phyloP scores from a whole-genome alignment of 495 filamentous ascomycete genomes.

The Extremus antarcticus region DNA sequence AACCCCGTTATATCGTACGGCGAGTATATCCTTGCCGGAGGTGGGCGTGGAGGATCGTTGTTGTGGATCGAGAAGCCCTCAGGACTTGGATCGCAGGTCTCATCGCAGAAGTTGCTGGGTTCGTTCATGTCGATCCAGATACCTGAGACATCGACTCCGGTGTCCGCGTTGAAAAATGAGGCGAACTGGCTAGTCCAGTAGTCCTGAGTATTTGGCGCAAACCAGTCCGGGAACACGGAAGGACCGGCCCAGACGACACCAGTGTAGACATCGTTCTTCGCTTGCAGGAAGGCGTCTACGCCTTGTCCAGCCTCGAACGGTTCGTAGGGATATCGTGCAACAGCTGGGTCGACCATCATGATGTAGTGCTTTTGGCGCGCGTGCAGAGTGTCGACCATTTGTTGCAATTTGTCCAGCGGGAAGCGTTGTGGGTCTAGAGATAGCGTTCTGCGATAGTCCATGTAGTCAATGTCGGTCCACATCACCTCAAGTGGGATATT shows the following conservation, averaged over 20 bases:
- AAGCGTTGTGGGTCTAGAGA: conserved; percentile 67
- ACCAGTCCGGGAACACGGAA: conserved; percentile 48
- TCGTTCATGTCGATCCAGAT: conserved; percentile 59
- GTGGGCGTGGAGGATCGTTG: conserved; percentile 54
- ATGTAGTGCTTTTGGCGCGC: conserved; percentile 58
- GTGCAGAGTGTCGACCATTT: conserved; percentile 62
- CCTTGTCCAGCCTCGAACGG: not conserved
- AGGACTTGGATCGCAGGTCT: not conserved
- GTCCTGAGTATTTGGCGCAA: conserved; percentile 53
- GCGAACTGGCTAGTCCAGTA: conserved; percentile 64
- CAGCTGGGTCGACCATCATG: conserved; percentile 79
- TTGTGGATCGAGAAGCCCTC: conserved; percentile 33
- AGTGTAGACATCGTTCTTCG: conserved; percentile 54
- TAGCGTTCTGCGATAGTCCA: conserved; percentile 48
- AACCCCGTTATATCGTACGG: conserved; percentile 50
- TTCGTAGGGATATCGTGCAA: conserved; percentile 42
- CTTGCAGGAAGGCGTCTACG: conserved; percentile 10
- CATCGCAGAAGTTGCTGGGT: conserved; percentile 38
- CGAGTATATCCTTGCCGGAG: conserved; percentile 38
- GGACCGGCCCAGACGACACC: conserved; percentile 69
- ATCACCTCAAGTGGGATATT: conserved; percentile 74
- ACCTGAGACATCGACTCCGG: conserved; percentile 70
- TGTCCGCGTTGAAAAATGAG: conserved; percentile 52
- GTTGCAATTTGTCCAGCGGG: conserved; percentile 53
- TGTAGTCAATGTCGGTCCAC: conserved; percentile 49